A percentile compares a stretch with the other conserved stretches of the same genome.
These are phyloP conservation scores for Ophiobolus disseminans DNA, from an alignment of 2,329 filamentous ascomycete genomes.

Conservation along the genomic window DNA sequence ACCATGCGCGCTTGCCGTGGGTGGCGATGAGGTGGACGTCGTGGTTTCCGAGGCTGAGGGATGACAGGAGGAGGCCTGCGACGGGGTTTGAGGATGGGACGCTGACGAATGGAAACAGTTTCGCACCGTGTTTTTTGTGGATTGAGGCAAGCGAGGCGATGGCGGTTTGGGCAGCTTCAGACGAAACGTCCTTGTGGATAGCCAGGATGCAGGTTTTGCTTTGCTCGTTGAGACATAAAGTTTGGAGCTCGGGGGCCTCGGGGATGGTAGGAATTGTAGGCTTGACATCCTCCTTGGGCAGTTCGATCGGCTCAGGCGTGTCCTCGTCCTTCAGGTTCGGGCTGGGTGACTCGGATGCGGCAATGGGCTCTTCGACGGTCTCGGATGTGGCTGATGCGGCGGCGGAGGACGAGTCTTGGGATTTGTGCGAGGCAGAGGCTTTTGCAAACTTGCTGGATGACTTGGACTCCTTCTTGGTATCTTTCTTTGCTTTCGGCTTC, in stretches of 20 bases:
- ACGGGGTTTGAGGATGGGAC: slow-evolving; percentile 70
- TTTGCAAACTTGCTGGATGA: slow-evolving; percentile 59
- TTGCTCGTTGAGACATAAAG: slow-evolving; percentile 76
- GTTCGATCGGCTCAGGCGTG: slow-evolving; percentile 56
- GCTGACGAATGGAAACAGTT: slow-evolving; percentile 82
- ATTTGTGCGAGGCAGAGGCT: slow-evolving; percentile 60
- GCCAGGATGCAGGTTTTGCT: slow-evolving; percentile 84
- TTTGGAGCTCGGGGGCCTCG: slow-evolving; percentile 68
- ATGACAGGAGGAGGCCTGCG: slow-evolving; percentile 61
- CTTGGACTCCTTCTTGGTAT: slow-evolving; percentile 55
- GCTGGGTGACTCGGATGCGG: slow-evolving; percentile 63
- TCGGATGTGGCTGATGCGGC: slow-evolving; percentile 59
- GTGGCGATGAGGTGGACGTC: slow-evolving; percentile 77
- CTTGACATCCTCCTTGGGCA: slow-evolving; percentile 60
- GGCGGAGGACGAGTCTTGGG: slow-evolving; percentile 56
- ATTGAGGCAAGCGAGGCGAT: slow-evolving; percentile 71
- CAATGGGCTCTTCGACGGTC: slow-evolving; percentile 55
- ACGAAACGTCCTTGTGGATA: slow-evolving; percentile 51
- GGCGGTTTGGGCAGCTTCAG: slow-evolving; percentile 54
- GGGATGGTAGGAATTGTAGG: slow-evolving; percentile 71
- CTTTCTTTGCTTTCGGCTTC: slow-evolving; percentile 52
- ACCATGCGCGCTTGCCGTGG: slow-evolving; percentile 88
- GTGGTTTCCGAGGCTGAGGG: slow-evolving; percentile 65
- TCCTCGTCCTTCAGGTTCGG: slow-evolving; percentile 55
- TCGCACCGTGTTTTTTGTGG: slow-evolving; percentile 74